Conservation (phyloP, 2,329 filamentous ascomycete species). For the Phaeomoniella chlamydospora region DNA sequence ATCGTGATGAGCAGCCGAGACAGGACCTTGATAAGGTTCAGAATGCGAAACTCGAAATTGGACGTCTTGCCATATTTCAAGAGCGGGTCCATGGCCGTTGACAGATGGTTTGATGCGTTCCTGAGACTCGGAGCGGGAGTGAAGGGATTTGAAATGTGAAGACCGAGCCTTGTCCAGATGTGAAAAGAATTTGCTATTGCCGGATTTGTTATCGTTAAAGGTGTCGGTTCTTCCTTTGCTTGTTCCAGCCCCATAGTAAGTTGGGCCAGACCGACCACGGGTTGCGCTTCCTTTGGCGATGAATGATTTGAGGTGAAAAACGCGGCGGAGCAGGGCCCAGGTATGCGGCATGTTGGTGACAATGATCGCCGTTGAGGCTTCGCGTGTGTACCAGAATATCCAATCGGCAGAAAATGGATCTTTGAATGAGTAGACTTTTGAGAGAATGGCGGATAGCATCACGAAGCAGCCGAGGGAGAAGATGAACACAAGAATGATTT, state of each 20-base stretch:
- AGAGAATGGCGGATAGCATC: conserved; percentile 43
- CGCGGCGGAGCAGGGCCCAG: conserved; percentile 39
- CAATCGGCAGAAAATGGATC: conserved; percentile 41
- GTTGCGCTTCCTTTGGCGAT: conserved; percentile 9
- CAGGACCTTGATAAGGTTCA: no score
- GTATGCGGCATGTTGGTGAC: conserved; percentile 47
- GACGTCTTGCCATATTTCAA: not conserved
- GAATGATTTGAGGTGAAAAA: conserved; percentile 23
- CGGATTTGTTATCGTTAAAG: not conserved
- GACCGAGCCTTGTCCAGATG: no score
- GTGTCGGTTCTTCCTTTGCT: not conserved
- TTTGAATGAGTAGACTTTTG: conserved; percentile 47
- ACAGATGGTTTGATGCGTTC: no score
- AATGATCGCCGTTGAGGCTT: conserved; percentile 43
- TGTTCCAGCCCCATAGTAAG: no score
- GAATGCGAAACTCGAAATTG: not conserved
- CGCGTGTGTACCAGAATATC: conserved; percentile 46
- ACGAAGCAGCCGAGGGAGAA: conserved; percentile 43
- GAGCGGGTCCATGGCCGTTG: no score
- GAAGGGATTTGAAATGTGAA: no score
- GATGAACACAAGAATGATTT: conserved; percentile 37
- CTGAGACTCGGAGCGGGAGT: no score
- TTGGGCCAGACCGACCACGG: no score
- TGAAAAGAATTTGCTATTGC: no score
- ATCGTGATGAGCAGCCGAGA: no score